Evolutionary conservation across 768 basidiomycete genomes (phyloP).

Genomic region (Psilocybe cyanescens): DNA sequence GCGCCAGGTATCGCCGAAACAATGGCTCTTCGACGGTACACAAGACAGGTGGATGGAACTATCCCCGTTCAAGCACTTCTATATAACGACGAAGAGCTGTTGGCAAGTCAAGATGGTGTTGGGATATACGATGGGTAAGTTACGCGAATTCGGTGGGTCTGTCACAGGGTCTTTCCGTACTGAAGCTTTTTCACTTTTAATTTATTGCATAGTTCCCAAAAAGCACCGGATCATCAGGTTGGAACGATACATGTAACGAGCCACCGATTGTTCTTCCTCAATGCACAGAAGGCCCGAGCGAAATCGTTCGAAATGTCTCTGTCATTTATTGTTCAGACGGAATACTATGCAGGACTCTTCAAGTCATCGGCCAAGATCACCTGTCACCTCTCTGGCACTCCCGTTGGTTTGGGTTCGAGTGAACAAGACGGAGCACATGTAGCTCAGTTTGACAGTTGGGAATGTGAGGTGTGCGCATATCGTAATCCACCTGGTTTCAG

Average conservation of each 20-base stretch:
- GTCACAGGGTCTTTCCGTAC: slow-evolving; percentile 11
- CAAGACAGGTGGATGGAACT: slow-evolving; percentile 67
- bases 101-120: slow-evolving; percentile 75
- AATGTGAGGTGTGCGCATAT: slow-evolving; percentile 88
- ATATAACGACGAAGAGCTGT: slow-evolving; percentile 79
- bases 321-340: slow-evolving; percentile 69
- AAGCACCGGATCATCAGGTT: slow-evolving; percentile 77
- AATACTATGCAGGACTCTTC: slow-evolving; percentile 90
- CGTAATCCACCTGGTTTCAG: slow-evolving; percentile 80
- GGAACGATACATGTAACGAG: slow-evolving; percentile 77
- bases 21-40: slow-evolving; percentile 63
- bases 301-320: slow-evolving; percentile 76
- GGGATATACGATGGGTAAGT: slow-evolving; percentile 93
- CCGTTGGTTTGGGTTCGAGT: slow-evolving; percentile 26
- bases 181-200: slow-evolving; percentile 9
- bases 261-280: slow-evolving; percentile 86
- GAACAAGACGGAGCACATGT: slow-evolving; percentile 25
- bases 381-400: slow-evolving; percentile 53
- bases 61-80: slow-evolving; percentile 79
- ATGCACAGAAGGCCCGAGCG: slow-evolving; percentile 47
- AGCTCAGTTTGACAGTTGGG: slow-evolving; percentile 63
- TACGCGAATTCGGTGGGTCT: slow-evolving; percentile 12
- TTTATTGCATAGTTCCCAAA: slow-evolving; percentile 68
- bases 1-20: not conserved
- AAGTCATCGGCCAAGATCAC: slow-evolving; percentile 90